phyloP scores from a whole-genome alignment of 495 filamentous ascomycete species.

The Daldinia decipiens region DNA sequence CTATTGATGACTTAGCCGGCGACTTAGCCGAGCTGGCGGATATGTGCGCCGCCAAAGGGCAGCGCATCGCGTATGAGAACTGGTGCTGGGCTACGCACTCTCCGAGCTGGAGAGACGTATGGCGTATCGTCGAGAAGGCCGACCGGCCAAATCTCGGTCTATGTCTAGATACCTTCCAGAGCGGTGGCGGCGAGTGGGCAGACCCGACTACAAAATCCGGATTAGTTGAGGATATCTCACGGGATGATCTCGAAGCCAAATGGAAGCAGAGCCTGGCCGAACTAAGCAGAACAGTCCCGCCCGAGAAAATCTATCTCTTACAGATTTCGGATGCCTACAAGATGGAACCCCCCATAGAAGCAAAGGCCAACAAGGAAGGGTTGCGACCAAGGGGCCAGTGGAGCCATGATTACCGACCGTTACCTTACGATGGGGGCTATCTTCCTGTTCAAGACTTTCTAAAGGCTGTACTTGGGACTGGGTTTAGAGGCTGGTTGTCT shows the following conservation, averaged over 20 bases:
- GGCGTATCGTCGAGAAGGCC: constrained; percentile 70
- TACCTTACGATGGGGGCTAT: constrained; percentile 78
- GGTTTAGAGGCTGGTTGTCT: constrained; percentile 77
- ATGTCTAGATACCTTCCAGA: constrained; percentile 87
- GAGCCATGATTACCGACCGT: constrained; percentile 76
- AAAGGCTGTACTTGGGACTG: constrained; percentile 73
- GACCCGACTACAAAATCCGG: constrained; percentile 77
- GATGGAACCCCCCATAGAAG: constrained; percentile 62
- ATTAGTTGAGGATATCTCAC: constrained; percentile 56
- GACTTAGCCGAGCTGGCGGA: constrained; percentile 74
- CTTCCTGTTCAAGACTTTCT: constrained; percentile 74
- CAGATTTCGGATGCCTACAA: constrained; percentile 85
- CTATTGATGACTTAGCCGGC: constrained; percentile 60
- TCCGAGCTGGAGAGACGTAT: constrained; percentile 72
- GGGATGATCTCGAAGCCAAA: constrained; percentile 55
- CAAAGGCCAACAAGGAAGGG: constrained; percentile 54
- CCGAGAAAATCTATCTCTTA: constrained; percentile 78
- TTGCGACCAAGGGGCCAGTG: constrained; percentile 70
- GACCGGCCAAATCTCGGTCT: constrained; percentile 75
- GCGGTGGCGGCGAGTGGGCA: constrained; percentile 76
- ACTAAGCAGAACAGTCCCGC: constrained; percentile 65
- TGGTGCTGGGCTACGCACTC: constrained; percentile 86
- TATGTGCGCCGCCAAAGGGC: constrained; percentile 64
- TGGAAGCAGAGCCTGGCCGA: constrained; percentile 65
- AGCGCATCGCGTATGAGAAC: constrained; percentile 80